Evolutionary conservation across 257 asterid genomes (phyloP), one percentile per base, ranked within the genome.

Genomic region (Solanum sitiens): DNA sequence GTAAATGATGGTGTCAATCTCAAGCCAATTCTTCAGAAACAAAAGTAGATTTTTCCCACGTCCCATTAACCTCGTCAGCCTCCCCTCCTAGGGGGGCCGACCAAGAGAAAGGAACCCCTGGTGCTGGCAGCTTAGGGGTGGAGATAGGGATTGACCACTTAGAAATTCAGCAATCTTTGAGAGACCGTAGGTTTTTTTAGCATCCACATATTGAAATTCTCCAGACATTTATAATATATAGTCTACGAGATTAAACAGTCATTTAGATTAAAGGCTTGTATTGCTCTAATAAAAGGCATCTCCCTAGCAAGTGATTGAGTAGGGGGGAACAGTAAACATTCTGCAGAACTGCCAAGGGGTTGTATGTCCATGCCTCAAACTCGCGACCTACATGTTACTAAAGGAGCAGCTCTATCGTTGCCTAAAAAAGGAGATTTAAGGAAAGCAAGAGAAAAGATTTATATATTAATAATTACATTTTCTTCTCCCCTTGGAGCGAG

Each of bases 401-500:
- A 30, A 80, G 68, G 42, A 45, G 68, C 18, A 45, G 6, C 27
- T 80, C 67, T 80, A 20, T 27, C 15, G 3, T 79, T 80, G 42
- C 1, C 30, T 18, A 6, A 30, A 79, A 77, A 50, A 30, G 12
- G 11, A 3, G n/a, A 47, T 30, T 32, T 50, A 50, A 10, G 30
- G 44, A 50, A 80, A 50, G 21, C 45, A 50, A 45, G 85, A 79
- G 70, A 15, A 80, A 10, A 82, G 70, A 82, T 5, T 18, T 50
- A 30, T 47, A 47, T 15, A 47, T 47, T 50, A 30, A 80, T 84
- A 86, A 83, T 90, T 92, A 96, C 99, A 89, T 96, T 94, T 94
- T 95, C 98, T 92, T 95, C 99, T 84, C 98, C 98, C 89, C 96
- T 93, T 30, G 98, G 98, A 91, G 98, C 98, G 75, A 95, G 98